Conservation (phyloP, 495 filamentous ascomycete species). For the Cercophora newfieldiana region DNA sequence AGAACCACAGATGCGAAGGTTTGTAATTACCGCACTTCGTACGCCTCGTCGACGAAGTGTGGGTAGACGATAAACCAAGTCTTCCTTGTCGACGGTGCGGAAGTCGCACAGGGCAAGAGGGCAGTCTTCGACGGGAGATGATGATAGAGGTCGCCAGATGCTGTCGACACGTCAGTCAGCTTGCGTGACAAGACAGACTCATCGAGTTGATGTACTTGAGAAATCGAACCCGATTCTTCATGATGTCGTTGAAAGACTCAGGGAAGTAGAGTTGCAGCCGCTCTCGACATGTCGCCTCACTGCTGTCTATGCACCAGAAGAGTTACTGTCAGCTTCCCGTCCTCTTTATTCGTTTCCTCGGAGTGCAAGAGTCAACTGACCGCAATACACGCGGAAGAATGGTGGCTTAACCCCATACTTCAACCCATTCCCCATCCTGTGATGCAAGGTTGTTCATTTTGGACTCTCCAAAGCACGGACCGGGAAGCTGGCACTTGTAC, state of each 20-base stretch:
- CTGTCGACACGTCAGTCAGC: background rate
- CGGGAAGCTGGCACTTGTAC: conserved; percentile 22
- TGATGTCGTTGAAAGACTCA: conserved; percentile 4
- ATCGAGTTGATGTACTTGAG: conserved; percentile 6
- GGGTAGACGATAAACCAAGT: conserved; percentile 16
- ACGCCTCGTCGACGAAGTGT: conserved; percentile 19
- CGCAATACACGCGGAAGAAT: conserved; percentile 15
- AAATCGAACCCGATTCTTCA: conserved; percentile 15
- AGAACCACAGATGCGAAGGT: conserved; percentile 19
- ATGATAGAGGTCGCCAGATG: conserved; percentile 18
- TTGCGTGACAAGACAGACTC: background rate
- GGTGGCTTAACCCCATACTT: conserved; percentile 11
- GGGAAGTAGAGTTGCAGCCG: conserved; percentile 17
- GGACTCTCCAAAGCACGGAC: conserved; percentile 4
- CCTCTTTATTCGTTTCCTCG: background rate
- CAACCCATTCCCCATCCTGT: background rate
- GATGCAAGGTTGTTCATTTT: conserved; percentile 22
- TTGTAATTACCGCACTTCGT: conserved; percentile 21
- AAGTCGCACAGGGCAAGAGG: conserved; percentile 20
- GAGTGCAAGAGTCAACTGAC: background rate
- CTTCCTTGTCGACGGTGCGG: conserved; percentile 14
- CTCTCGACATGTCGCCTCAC: conserved; percentile 6
- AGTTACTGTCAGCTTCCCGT: background rate
- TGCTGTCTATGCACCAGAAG: conserved; percentile 1
- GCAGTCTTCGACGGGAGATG: conserved; percentile 18